Conservation (phyloP, 768 basidiomycete species). For the Brasilioporus rufonigricans region DNA sequence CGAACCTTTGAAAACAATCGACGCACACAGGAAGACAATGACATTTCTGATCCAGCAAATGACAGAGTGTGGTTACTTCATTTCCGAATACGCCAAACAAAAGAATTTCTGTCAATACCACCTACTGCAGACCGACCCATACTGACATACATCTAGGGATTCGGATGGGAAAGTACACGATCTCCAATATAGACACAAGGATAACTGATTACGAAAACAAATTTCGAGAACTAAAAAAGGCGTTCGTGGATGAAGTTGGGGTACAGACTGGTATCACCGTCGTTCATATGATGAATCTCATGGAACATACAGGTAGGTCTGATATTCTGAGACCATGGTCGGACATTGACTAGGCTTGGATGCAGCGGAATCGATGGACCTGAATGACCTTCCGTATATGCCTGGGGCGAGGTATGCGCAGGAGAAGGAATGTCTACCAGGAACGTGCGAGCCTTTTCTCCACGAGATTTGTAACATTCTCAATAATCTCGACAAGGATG, state of each 20-base stretch:
- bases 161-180: not conserved
- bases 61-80: not conserved
- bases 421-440: not conserved
- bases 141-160: not conserved
- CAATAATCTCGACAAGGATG: not conserved
- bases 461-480: not conserved
- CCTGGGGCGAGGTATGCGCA: not conserved
- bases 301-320: not conserved
- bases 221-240: not conserved
- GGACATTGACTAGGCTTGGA: not conserved
- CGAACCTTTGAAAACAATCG: not conserved
- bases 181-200: not conserved
- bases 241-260: not conserved
- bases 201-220: not conserved
- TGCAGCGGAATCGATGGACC: not conserved
- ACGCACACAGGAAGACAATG: not conserved
- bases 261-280: not conserved
- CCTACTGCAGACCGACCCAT: not conserved
- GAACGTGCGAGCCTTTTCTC: not conserved
- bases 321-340: no score
- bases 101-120: not conserved
- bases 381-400: not conserved
- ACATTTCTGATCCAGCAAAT: not conserved
- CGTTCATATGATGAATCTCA: not conserved
- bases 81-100: not conserved